Base-by-base conservation (phyloP, 2,329 filamentous ascomycete species). In the Aspergillus eucalypticola region DNA sequence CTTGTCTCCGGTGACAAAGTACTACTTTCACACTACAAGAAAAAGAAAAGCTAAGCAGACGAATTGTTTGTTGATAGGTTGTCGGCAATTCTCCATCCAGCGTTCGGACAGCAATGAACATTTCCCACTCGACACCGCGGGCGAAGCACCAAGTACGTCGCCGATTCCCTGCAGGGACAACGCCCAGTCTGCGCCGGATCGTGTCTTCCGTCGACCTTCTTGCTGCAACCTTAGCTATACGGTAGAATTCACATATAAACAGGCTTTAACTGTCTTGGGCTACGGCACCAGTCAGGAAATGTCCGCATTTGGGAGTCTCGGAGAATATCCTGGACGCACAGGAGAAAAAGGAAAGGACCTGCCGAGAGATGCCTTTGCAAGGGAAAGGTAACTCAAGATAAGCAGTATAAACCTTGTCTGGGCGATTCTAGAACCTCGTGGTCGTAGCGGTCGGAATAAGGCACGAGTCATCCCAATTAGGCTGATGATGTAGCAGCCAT, bases 241-340 rank as follows among this genome's bases (percentile, higher is more conserved):
- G n/a, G 25, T 50, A 11, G 46, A 29, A 17, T 27, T 13, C 2
- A 8, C 25, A 50, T 8, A 23, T 10, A 57, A n/a, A 17, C 23
- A 11, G 17, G 38, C 39, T 41, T 35, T 54, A 38, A 21, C 41
- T 41, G 23, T 42, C 23, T 38, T 54, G 35, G 51, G 10, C 35
- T 54, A 54, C 42, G 25, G 27, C 29, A 23, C 23, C 29, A 21
- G 42, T 15, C 53, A 46, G 49, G 39, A 60, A 41, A 38, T 29
- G 27, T 49, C 59, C 59, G 41, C 55, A 44, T 41, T 25, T 21
- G 15, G 32, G 41, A 38, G 35, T 42, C 21, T 54, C 55, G 59
- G 59, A 55, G 59, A 58, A 61, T 61, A 61, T 61, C 50, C 49
- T 23, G 23, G 29, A 25, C 50, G 23, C 19, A 29, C 27, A n/a